phyloP scores from a whole-genome alignment of 352 stramenopile genomes.

The Phytophthora europaea region DNA sequence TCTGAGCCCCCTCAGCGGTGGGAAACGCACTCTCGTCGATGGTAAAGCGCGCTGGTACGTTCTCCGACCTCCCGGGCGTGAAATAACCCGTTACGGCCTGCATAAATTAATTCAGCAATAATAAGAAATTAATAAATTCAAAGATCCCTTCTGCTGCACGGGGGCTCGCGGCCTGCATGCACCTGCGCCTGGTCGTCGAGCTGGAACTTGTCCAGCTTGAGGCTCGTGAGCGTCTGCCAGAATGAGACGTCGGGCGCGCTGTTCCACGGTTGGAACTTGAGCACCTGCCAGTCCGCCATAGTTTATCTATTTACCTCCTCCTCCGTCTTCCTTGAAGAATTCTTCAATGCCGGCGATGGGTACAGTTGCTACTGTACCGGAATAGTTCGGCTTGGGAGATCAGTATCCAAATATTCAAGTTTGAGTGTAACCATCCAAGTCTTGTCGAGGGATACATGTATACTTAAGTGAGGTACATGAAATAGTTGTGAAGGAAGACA shows the following conservation, averaged over 20 bases:
- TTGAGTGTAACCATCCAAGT: neutral
- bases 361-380: neutral
- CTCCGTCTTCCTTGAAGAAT: neutral
- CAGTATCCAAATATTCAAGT: neutral
- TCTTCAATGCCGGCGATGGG: neutral
- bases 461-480: too few relatives aligned
- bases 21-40: constrained; percentile 83
- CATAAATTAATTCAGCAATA: neutral
- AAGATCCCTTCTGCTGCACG: neutral
- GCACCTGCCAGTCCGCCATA: constrained; percentile 46
- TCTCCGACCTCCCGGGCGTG: constrained; percentile 60
- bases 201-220: constrained; percentile 89
- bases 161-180: neutral
- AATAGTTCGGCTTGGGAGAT: neutral
- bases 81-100: constrained; percentile 77
- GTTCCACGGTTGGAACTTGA: constrained; percentile 87
- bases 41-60: constrained; percentile 75
- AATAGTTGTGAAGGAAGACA: too few relatives aligned
- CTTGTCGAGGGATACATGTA: too few relatives aligned
- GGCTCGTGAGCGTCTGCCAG: constrained; percentile 79
- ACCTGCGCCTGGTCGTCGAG: constrained; percentile 79
- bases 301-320: neutral
- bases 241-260: constrained; percentile 86
- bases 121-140: neutral
- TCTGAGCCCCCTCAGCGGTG: constrained; percentile 2